phyloP scores from a whole-genome alignment of 148 eudicot species.

The Tetragonia tetragonoides region DNA sequence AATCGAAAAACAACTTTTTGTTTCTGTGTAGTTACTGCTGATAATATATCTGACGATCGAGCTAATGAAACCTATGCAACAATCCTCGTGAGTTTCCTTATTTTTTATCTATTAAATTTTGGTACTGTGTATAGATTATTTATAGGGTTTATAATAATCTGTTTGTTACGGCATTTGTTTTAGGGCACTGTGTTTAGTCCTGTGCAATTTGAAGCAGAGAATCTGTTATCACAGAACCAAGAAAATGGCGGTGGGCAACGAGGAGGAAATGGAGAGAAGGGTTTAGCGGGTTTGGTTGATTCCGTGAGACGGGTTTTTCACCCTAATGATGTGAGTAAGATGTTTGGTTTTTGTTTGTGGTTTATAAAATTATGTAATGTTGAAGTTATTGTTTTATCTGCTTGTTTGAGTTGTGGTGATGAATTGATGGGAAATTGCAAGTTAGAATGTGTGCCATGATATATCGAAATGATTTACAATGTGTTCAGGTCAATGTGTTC shows the following conservation, averaged over 20 bases:
- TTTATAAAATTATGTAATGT: too few species aligned
- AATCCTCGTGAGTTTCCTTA: constrained; percentile 42
- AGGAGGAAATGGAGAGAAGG: constrained; percentile 31
- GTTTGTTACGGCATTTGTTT: neutral
- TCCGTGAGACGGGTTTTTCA: constrained; percentile 53
- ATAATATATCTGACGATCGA: constrained; percentile 57
- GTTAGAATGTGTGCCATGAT: neutral
- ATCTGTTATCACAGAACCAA: constrained; percentile 14
- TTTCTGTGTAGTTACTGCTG: constrained; percentile 67
- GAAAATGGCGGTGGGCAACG: constrained; percentile 32
- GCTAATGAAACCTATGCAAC: constrained; percentile 73
- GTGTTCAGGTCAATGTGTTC: neutral
- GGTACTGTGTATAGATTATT: neutral
- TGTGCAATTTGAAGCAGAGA: constrained; percentile 51
- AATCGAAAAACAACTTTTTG: neutral
- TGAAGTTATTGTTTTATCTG: neutral
- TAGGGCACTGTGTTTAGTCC: constrained; percentile 81
- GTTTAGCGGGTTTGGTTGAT: constrained; percentile 37
- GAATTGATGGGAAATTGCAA: neutral
- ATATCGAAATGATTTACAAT: neutral
- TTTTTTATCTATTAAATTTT: neutral
- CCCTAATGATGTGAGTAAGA: constrained; percentile 59
- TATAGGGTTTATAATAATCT: neutral
- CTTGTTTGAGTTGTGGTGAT: neutral
- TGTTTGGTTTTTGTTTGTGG: neutral